Evolutionary conservation across 345 rosid species (phyloP), one percentile per base, ranked within the genome.

Genomic region (Populus pruinosa): DNA sequence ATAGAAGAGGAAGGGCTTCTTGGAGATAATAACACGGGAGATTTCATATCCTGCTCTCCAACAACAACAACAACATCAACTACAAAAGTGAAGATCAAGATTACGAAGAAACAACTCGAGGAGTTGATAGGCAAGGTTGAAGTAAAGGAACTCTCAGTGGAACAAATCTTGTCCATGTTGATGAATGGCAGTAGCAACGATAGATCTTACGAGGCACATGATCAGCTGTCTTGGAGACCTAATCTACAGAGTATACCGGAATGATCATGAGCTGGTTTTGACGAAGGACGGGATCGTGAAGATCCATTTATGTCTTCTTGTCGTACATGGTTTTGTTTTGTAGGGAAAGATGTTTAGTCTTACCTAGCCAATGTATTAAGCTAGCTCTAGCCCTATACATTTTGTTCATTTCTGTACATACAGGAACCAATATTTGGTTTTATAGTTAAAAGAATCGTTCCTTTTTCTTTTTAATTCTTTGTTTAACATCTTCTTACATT

Each of bases 241-340:
- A 87, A 83, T 61, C 65, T 90, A n/a, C 87, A 85, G 68, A 90
- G 92, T 70, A 90, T 90, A 70, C 92, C 94, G 12, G 94, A 90
- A 70, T 82, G 75, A 77, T 13, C 49, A 5, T 8, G 27, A 68
- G 23, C 16, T 33, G 71, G 39, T 21, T 8, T 67, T 31, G 23
- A 6, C 13, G n/a, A 18, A 33, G 20, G 38, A 47, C 1, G n/a
- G 38, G 63, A 2, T 41, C 44, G 0, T 17, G 62, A 50, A 27
- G 72, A 67, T 67, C 44, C 14, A n/a, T 69, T 41, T 70, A 17
- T 14, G 29, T 33, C 10, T 17, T 70, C 56, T 69, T 39, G 14
- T 0, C 43, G 50, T 69, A 14, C 18, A 39, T 13, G 31, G 50
- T 69, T 41, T 41, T 41, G 9, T 69, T 41, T 41, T 69, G 55